These are phyloP conservation scores for Apiotrichum brassicae DNA, from an alignment of 1,284 basidiomycete species.

Conservation along the genomic window DNA sequence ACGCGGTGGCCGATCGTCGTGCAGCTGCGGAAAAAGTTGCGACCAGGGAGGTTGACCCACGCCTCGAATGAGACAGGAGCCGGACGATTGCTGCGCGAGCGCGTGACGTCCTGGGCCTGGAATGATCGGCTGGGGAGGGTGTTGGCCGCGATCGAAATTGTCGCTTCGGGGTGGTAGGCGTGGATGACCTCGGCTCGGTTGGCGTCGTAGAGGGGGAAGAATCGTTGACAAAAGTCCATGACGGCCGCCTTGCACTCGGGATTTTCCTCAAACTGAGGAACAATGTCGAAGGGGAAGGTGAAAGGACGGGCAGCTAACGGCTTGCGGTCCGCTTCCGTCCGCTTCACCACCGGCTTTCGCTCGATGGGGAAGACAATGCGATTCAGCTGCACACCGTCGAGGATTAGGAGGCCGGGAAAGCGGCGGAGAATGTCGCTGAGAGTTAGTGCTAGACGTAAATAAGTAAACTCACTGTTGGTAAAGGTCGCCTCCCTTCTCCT, in stretches of 20 bases:
- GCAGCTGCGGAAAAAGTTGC: constrained; percentile 67
- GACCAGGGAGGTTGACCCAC: constrained; percentile 62
- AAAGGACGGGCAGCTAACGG: constrained; percentile 27
- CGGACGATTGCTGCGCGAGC: constrained; percentile 59
- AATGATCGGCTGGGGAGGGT: constrained; percentile 64
- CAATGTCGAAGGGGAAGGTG: constrained; percentile 40
- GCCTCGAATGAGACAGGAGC: constrained; percentile 64
- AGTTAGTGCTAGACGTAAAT: not conserved
- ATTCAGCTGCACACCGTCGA: constrained; percentile 51
- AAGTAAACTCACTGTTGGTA: constrained; percentile 36
- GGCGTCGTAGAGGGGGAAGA: constrained; percentile 75
- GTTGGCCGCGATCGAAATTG: constrained; percentile 81
- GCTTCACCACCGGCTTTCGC: constrained; percentile 33
- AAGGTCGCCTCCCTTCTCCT: constrained; percentile 26
- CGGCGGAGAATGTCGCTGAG: constrained; percentile 41
- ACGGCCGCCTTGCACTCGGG: constrained; percentile 39
- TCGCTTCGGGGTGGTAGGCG: constrained; percentile 75
- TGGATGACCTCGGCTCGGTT: constrained; percentile 62
- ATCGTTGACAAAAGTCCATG: constrained; percentile 52
- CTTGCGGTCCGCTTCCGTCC: constrained; percentile 26
- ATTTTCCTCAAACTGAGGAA: constrained; percentile 29
- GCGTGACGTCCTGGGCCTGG: constrained; percentile 19
- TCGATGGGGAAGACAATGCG: constrained; percentile 42
- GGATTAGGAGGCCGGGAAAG: constrained; percentile 43
- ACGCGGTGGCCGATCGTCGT: constrained; percentile 59